Evolutionary conservation across 257 asterid genomes (phyloP).

Genomic region (Petrea volubilis): DNA sequence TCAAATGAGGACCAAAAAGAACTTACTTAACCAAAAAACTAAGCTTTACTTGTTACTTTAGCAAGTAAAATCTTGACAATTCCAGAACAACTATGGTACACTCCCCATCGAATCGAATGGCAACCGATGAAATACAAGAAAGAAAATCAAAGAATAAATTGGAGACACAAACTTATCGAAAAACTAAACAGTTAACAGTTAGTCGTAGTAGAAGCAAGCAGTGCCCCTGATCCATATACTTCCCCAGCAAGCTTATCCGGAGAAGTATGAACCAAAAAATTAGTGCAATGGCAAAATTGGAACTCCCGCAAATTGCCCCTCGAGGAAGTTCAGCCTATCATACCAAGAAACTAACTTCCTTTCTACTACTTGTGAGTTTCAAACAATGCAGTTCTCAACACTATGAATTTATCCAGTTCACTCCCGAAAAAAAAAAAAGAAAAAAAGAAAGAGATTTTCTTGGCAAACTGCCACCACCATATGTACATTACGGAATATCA

Average conservation of each 20-base stretch:
- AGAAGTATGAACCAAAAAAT: conserved; percentile 28
- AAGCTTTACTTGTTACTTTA: conserved; percentile 9
- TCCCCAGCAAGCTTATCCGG: conserved; percentile 30
- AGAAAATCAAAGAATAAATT: conserved; percentile 46
- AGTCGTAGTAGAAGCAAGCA: conserved; percentile 22
- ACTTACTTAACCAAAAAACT: background rate
- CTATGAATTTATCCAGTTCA: background rate
- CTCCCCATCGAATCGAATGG: conserved; percentile 33
- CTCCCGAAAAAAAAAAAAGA: too few species aligned
- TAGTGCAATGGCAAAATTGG: background rate
- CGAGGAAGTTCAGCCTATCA: conserved; percentile 14
- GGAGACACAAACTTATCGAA: background rate
- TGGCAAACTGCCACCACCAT: conserved; percentile 5
- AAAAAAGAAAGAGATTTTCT: conserved; percentile 5
- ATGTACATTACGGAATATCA: conserved; percentile 30
- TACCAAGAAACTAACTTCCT: background rate
- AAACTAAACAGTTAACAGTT: conserved; percentile 1
- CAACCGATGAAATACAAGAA: conserved; percentile 29
- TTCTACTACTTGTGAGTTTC: conserved; percentile 17
- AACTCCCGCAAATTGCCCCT: conserved; percentile 17
- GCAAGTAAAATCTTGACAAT: conserved; percentile 19
- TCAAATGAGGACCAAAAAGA: background rate
- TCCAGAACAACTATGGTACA: conserved; percentile 41
- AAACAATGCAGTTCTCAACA: conserved; percentile 17
- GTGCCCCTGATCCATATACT: conserved; percentile 24